phyloP scores from a whole-genome alignment of 345 rosid genomes.

The Brassica nigra region DNA sequence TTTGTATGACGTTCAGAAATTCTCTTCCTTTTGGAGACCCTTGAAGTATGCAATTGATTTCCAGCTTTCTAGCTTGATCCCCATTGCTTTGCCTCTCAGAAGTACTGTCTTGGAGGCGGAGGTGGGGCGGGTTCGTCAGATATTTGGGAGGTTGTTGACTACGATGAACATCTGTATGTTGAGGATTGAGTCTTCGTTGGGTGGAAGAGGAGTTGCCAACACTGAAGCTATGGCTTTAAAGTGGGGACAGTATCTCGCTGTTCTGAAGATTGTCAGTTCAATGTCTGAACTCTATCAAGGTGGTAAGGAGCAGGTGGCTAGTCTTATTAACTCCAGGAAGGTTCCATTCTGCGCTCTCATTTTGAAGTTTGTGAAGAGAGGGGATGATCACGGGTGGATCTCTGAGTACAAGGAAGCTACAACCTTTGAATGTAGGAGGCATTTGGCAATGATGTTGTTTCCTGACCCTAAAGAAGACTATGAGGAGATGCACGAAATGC shows the following conservation, averaged over 20 bases:
- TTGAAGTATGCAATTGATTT: conserved; percentile 48
- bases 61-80: conserved; percentile 34
- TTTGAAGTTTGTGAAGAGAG: conserved; percentile 62
- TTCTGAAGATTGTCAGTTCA: conserved; percentile 68
- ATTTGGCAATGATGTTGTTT: conserved; percentile 83
- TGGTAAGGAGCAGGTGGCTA: conserved; percentile 58
- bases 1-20: conserved; percentile 56
- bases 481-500: conserved; percentile 93
- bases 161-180: conserved; percentile 62
- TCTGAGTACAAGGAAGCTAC: conserved; percentile 75
- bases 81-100: conserved; percentile 48
- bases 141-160: conserved; percentile 49
- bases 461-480: conserved; percentile 87
- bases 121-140: conserved; percentile 48
- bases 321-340: conserved; percentile 49
- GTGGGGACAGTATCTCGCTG: conserved; percentile 66
- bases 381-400: conserved; percentile 79
- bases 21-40: conserved; percentile 64
- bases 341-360: conserved; percentile 58
- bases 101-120: conserved; percentile 43
- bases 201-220: conserved; percentile 42
- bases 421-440: conserved; percentile 82
- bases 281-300: conserved; percentile 62
- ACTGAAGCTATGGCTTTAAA: conserved; percentile 42
- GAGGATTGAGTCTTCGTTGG: conserved; percentile 46